Evolutionary conservation across 805 yeast genomes (phyloP).

Genomic region (Komagataella phaffii): DNA sequence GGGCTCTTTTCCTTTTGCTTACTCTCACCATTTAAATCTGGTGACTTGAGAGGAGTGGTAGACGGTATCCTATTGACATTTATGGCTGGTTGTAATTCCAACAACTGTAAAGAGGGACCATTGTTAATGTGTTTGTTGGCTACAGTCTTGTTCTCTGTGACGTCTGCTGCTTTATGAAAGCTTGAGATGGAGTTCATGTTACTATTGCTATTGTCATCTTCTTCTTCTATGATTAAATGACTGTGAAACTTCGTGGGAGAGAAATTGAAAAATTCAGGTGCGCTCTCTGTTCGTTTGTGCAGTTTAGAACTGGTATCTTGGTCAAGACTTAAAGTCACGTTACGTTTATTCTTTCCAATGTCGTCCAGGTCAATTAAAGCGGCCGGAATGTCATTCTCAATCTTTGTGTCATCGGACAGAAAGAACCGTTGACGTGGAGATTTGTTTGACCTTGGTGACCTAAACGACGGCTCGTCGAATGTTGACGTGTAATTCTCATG

Average conservation of each 20-base stretch:
- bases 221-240: not conserved
- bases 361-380: not conserved
- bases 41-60: not conserved
- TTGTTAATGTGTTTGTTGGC: not conserved
- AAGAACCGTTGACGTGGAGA: not conserved
- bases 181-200: not conserved
- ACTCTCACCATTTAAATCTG: not conserved
- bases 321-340: not conserved
- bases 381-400: not conserved
- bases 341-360: not conserved
- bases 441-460: not conserved
- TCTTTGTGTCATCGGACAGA: not conserved
- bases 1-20: not conserved
- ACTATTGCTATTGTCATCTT: not conserved
- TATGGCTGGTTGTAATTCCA: not conserved
- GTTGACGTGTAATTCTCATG: not conserved
- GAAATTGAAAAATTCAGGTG: not conserved
- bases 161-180: not conserved
- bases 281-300: not conserved
- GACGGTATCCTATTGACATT: not conserved
- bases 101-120: not conserved
- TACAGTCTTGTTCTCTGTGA: not conserved
- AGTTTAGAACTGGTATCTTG: not conserved
- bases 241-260: not conserved
- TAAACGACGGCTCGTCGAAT: not conserved